These are phyloP conservation scores for Mrakia gelida DNA, from an alignment of 768 basidiomycete species.

Conservation along the genomic window DNA sequence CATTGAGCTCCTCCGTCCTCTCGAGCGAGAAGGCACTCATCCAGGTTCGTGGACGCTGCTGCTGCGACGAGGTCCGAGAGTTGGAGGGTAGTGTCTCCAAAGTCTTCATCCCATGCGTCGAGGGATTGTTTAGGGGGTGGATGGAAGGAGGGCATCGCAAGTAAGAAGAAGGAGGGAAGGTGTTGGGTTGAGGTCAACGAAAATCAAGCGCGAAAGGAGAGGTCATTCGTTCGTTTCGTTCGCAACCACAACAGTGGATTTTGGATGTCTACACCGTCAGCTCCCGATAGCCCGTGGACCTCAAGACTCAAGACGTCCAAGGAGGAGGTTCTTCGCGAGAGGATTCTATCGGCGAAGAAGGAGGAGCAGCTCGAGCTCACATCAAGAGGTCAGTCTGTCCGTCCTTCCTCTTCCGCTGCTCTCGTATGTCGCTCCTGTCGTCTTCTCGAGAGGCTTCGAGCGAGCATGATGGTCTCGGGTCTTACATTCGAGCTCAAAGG, in stretches of 20 bases:
- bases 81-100: neutral
- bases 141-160: neutral
- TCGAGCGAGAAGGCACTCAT: neutral
- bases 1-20: neutral
- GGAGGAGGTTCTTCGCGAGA: neutral
- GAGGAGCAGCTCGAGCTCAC: neutral
- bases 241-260: neutral
- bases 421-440: too few relatives aligned
- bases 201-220: neutral
- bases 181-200: neutral
- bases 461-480: too few relatives aligned
- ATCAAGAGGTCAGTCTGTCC: too few relatives aligned
- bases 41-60: neutral
- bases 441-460: too few relatives aligned
- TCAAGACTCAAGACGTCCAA: neutral
- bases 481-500: too few relatives aligned
- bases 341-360: neutral
- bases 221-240: too few relatives aligned
- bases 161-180: neutral
- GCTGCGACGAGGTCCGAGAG: neutral
- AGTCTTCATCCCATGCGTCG: neutral
- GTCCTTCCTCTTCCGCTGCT: too few relatives aligned
- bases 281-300: neutral
- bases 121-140: neutral
- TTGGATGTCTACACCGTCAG: neutral